Evolutionary conservation across 176 grass and related monocot species (phyloP).

Genomic region (Avena atlantica): DNA sequence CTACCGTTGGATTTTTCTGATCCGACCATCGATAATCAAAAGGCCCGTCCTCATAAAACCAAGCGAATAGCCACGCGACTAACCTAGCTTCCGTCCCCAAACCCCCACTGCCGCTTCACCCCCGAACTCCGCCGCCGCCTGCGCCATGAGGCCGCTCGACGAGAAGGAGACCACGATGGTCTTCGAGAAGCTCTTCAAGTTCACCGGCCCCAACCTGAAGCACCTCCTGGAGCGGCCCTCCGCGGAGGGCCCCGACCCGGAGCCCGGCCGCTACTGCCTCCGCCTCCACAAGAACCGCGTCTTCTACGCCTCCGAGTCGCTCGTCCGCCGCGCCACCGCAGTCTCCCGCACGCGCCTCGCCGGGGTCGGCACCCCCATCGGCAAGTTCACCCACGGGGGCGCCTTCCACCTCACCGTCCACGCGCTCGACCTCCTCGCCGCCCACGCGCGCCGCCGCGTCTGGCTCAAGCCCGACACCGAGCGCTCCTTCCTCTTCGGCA

Average conservation of each 20-base stretch:
- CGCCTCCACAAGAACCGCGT: slow-evolving; percentile 93
- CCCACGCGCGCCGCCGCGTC: slow-evolving; percentile 83
- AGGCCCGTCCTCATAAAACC: background rate
- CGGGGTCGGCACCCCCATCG: slow-evolving; percentile 70
- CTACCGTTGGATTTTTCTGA: background rate
- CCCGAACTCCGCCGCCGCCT: background rate
- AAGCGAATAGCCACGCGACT: background rate
- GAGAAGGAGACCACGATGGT: slow-evolving; percentile 87
- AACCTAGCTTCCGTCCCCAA: slow-evolving; percentile 40
- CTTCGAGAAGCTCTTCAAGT: slow-evolving; percentile 94
- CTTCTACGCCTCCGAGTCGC: slow-evolving; percentile 71
- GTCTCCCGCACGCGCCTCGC: too few species aligned
- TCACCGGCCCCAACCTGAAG: slow-evolving; percentile 85
- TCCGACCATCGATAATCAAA: background rate
- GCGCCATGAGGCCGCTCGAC: slow-evolving; percentile 74
- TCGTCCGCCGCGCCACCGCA: too few species aligned
- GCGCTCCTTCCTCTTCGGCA: slow-evolving; percentile 86
- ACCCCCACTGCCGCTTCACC: background rate
- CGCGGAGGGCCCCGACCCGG: slow-evolving; percentile 62
- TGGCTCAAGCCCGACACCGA: slow-evolving; percentile 90
- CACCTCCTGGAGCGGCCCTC: slow-evolving; percentile 78
- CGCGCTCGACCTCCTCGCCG: slow-evolving; percentile 83
- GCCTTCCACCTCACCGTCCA: slow-evolving; percentile 84
- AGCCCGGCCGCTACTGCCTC: slow-evolving; percentile 77
- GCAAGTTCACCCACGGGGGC: slow-evolving; percentile 88